phyloP scores from a whole-genome alignment of 140 eudicot genomes.

The Senecio squalidus region DNA sequence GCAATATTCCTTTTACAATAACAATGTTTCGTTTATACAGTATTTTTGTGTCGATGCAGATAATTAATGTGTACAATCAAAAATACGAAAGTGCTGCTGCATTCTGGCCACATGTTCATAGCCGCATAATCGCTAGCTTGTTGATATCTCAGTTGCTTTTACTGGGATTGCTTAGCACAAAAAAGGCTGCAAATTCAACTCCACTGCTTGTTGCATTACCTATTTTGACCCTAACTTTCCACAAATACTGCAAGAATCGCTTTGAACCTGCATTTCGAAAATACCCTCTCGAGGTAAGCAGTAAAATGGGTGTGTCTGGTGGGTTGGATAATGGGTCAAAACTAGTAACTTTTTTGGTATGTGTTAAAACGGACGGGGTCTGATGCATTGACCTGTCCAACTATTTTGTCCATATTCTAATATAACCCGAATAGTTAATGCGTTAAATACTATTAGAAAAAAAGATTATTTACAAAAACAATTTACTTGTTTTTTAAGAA shows the following conservation, averaged over 20 bases:
- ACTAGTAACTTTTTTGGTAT: too few relatives aligned
- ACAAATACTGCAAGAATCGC: constrained; percentile 84
- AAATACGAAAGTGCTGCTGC: constrained; percentile 90
- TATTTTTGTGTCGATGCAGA: constrained; percentile 32
- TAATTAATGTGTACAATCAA: constrained; percentile 90
- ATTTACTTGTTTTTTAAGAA: too few relatives aligned
- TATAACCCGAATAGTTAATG: too few relatives aligned
- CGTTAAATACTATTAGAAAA: too few relatives aligned
- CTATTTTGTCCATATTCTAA: too few relatives aligned
- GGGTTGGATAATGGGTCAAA: too few relatives aligned
- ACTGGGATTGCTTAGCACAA: constrained; percentile 84
- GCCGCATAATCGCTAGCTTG: constrained; percentile 85
- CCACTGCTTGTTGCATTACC: constrained; percentile 78
- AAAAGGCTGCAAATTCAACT: constrained; percentile 88
- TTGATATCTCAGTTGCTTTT: constrained; percentile 84
- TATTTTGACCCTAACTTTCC: constrained; percentile 69
- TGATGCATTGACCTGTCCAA: too few relatives aligned
- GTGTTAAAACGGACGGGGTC: too few relatives aligned
- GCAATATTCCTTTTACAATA: background rate
- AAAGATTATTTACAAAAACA: too few relatives aligned
- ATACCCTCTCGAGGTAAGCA: constrained; percentile 89
- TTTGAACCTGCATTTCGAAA: constrained; percentile 91
- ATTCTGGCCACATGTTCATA: constrained; percentile 97
- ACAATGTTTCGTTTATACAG: background rate
- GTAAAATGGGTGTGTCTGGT: background rate